Evolutionary conservation across 257 asterid genomes (phyloP).

Genomic region (Gardenia jasminoides): DNA sequence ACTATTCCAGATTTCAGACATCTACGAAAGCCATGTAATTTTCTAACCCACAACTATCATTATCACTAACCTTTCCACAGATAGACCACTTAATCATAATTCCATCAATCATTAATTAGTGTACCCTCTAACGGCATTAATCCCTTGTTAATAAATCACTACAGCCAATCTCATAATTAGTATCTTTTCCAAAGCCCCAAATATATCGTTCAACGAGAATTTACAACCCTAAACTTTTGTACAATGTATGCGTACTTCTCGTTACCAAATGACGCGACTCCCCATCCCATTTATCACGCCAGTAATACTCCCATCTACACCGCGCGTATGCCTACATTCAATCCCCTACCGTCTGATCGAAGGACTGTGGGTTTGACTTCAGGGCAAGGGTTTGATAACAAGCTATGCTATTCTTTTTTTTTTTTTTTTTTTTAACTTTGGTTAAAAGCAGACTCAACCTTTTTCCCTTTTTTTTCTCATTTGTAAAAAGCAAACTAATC

Average conservation of each 20-base stretch:
- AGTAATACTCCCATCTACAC: neutral
- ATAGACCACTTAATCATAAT: slow-evolving; percentile 18
- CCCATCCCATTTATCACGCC: neutral
- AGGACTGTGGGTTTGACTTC: neutral
- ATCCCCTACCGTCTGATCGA: neutral
- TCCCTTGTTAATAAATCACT: neutral
- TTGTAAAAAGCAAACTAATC: no score
- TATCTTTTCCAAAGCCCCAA: neutral
- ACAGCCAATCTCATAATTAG: neutral
- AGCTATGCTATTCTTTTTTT: no score
- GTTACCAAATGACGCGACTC: neutral
- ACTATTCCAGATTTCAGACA: neutral
- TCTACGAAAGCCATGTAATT: neutral
- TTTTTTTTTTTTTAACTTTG: no score
- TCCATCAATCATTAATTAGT: slow-evolving; percentile 20
- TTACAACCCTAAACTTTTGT: neutral
- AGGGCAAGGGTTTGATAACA: no score
- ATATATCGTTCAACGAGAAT: neutral
- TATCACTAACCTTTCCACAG: slow-evolving; percentile 22
- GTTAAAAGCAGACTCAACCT: no score
- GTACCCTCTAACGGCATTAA: neutral
- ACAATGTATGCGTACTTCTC: neutral
- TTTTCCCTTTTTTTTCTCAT: no score
- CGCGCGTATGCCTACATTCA: neutral
- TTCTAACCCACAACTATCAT: slow-evolving; percentile 16